These are phyloP conservation scores for Suillus americanus DNA, from an alignment of 768 basidiomycete genomes.

Conservation along the genomic window DNA sequence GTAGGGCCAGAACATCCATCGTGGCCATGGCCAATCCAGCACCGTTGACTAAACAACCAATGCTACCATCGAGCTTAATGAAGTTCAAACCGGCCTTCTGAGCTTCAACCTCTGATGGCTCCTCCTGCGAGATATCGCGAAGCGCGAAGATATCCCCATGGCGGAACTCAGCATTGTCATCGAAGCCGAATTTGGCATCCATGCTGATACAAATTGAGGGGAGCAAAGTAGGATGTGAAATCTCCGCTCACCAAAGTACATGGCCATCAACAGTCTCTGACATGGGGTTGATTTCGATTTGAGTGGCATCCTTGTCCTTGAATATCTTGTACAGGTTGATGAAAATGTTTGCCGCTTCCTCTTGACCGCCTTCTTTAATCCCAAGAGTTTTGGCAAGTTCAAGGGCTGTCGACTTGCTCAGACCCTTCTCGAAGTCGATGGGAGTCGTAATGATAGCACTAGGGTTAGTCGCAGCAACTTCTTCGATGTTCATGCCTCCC, in stretches of 20 bases:
- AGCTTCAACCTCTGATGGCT: slow-evolving; percentile 96
- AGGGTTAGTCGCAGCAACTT: slow-evolving; percentile 96
- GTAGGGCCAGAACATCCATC: slow-evolving; percentile 97
- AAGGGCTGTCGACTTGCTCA: slow-evolving; percentile 70
- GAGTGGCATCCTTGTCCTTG: slow-evolving; percentile 98
- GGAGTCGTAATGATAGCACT: slow-evolving; percentile 93
- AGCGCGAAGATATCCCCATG: slow-evolving; percentile 87
- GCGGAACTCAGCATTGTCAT: slow-evolving; percentile 98
- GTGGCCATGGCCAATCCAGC: slow-evolving; percentile 99
- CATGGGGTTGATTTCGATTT: slow-evolving; percentile 99
- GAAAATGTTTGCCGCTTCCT: slow-evolving; percentile 91
- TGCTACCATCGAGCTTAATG: slow-evolving; percentile 96
- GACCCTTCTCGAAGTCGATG: slow-evolving; percentile 80
- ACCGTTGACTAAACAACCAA: slow-evolving; percentile 98
- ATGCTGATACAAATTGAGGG: slow-evolving; percentile 55
- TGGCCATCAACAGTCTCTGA: slow-evolving; percentile 88
- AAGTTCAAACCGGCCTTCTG: slow-evolving; percentile 96
- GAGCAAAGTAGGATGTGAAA: background rate
- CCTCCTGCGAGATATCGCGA: slow-evolving; percentile 93
- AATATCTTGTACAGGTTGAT: slow-evolving; percentile 93
- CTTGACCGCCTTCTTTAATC: slow-evolving; percentile 74
- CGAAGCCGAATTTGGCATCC: slow-evolving; percentile 99
- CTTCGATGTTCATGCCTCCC: slow-evolving; percentile 99
- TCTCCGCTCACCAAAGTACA: slow-evolving; percentile 81
- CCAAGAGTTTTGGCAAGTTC: slow-evolving; percentile 88